Base-by-base conservation (phyloP, 805 yeast genomes). In the Candida xyloterini region DNA sequence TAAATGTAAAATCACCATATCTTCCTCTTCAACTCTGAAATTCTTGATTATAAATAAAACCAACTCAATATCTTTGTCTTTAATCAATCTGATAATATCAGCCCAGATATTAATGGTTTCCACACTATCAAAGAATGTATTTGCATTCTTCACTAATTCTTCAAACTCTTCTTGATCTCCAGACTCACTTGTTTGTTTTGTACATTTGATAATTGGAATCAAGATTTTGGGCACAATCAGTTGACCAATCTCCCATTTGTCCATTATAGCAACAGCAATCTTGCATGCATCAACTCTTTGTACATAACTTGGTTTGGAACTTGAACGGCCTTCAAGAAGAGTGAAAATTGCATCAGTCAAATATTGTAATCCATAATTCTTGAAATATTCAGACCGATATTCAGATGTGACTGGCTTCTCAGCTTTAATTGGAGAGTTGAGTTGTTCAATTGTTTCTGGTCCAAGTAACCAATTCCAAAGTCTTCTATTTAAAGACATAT, bases 391-490 rank as follows among this genome's bases (percentile, higher is more conserved):
- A 5, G 73, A 59, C 40, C 79, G 60, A 6, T 67, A 38, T 26
- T 52, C 38, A 1, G 46, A 36, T 21, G 42, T 38, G 23, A 13
- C 29, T 30, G 20, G 37, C 9, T 13, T 46, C 23, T 15, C 51
- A 21, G 47, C 18, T 14, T 38, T 44, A 6, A 39, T 21, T 10
- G 38, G 41, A 2, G 46, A 27, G 4, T 36, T 24, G 1, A 33
- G 30, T 10, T 21, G 38, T 7, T 49, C 55, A 2, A 47, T n/a
- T 7, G 38, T 48, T 13, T 81, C 88, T 1, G 96, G 93, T 0
- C 98, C 97, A 21, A 91, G 62, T 7, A 93, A 65, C 95, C 96
- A 93, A 43, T 74, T 81, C 96, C 98, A 90, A 15, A 93, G 70
- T 52, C 99, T 74, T 61, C 99, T 73, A 60, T 93, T 93, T 43